phyloP scores from a whole-genome alignment of 441 rosid genomes.

The Euphorbia celastroides region DNA sequence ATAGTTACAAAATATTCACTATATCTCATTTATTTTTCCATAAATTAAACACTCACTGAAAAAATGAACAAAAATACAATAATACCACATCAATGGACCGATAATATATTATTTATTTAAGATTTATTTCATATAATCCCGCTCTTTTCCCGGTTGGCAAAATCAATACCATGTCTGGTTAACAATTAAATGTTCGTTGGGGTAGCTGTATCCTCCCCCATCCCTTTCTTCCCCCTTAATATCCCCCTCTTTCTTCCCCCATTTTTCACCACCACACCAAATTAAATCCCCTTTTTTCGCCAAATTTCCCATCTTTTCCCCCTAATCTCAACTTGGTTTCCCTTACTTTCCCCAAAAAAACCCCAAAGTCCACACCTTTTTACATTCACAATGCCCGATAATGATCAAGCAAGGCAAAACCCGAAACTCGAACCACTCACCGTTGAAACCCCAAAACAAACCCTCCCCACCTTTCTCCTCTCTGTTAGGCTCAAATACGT shows the following conservation, averaged over 20 bases:
- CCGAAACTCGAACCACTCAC: neutral
- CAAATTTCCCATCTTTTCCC: neutral
- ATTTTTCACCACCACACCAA: neutral
- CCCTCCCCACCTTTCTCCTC: slow-evolving; percentile 60
- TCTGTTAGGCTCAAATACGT: slow-evolving; percentile 73
- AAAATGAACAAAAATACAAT: too few species aligned
- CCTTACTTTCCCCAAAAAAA: neutral
- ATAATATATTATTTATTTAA: too few species aligned
- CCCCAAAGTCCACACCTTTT: neutral
- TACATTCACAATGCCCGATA: too few species aligned
- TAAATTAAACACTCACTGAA: too few species aligned
- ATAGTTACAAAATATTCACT: too few species aligned
- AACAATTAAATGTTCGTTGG: slow-evolving; percentile 52
- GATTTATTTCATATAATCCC: neutral
- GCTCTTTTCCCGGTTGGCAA: slow-evolving; percentile 24
- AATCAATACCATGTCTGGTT: slow-evolving; percentile 30
- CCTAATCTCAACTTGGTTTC: neutral
- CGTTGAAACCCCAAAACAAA: slow-evolving; percentile 13
- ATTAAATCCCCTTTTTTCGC: neutral
- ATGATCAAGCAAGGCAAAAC: slow-evolving; percentile 11
- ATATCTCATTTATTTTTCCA: too few species aligned
- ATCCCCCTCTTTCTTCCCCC: neutral
- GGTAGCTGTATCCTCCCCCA: slow-evolving; percentile 41
- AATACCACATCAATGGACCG: too few species aligned
- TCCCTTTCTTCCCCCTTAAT: slow-evolving; percentile 13